Base-by-base conservation (phyloP, 768 basidiomycete genomes). In the Daedaleopsis nitida region DNA sequence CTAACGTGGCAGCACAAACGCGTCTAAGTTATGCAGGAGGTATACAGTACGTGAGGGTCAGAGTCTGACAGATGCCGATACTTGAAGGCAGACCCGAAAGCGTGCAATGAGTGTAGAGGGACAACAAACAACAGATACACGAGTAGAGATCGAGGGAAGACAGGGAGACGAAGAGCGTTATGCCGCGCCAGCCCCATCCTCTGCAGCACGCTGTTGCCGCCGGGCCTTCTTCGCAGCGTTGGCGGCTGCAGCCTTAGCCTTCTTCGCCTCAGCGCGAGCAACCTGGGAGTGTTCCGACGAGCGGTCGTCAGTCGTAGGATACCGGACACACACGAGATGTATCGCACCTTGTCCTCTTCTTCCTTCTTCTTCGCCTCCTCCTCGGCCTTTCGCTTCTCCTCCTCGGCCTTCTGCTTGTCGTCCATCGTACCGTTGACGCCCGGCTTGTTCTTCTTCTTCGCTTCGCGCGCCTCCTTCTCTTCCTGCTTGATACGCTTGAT, bases 401-500 rank as follows among this genome's bases (percentile, higher is more conserved):
- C 86, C 59, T 86, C 87, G 65, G 87, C 88, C 51, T 87, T 87
- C 37, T 76, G 78, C 73, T 88, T 88, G 45, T 81, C 80, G 67
- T 79, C 78, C 65, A 84, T 83, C 5, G 42, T 35, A 61, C 78
- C 81, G 65, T 80, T 80, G 61, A 74, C 78, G 58, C 73, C 76
- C 65, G 74, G 73, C 74, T 80, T 78, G 71, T 69, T 73, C 76
- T 84, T 84, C 80, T 94, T 95, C 81, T 97, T 98, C 39, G 92
- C 91, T 69, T 95, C 94, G 12, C 94, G 82, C 0, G 92, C 92
- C 63, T 91, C 94, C 75, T 98, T 98, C 77, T 98, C 96, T 72
- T 96, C 86, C 68, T 92, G 91, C 75, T 95, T 96, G 83, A 97
- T 95, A 57, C 93, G 83, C 78, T 94, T 98, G 81, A 99, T 97